Evolutionary conservation across 257 asterid genomes (phyloP), one percentile per base, ranked within the genome.

Genomic region (Fraxinus excelsior): DNA sequence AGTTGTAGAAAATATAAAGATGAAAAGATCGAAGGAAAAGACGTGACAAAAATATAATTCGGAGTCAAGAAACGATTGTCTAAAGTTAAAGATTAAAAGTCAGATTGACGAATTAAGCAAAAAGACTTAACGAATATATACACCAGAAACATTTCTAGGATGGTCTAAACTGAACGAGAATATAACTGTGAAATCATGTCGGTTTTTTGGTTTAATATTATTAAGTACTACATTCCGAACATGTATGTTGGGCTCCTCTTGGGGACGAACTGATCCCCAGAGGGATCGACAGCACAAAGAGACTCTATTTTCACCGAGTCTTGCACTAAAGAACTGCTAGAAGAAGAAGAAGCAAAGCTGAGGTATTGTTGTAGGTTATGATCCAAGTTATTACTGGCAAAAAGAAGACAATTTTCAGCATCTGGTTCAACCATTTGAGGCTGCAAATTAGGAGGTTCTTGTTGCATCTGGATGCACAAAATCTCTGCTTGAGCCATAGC

Each of bases 271-370:
- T 62, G 68, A 26, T 62, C 68, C 18, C 19, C 68, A 3, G 68
- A 62, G 19, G 68, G 68, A 12, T 62, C 68, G 28, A 62, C 68
- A 83, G 95, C 87, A 96, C 96, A 90, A 73, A 90, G 90, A 79
- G 96, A 94, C 91, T 94, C 98, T 82, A 95, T 87, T 89, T 91
- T 94, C 76, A 89, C 91, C 73, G 98, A 92, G 75, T 94, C 96
- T 82, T 90, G 98, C 89, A 89, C 89, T 38, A 86, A 90, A 80
- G 71, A 49, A 34, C 73, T 46, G 38, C 23, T 69, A 69, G 75
- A 67, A 72, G 87, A 80, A 49, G 90, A 79, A 35, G 97, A 79
- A 73, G 96, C 90, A 80, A 88, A 89, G 84, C 79, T 74, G 31
- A 90, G 88, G 72, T 87, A 94, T 70, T 91, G 94, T 73, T 91